Base-by-base conservation (phyloP, 2,329 filamentous ascomycete genomes). In the Pseudocercospora pini-densiflorae region DNA sequence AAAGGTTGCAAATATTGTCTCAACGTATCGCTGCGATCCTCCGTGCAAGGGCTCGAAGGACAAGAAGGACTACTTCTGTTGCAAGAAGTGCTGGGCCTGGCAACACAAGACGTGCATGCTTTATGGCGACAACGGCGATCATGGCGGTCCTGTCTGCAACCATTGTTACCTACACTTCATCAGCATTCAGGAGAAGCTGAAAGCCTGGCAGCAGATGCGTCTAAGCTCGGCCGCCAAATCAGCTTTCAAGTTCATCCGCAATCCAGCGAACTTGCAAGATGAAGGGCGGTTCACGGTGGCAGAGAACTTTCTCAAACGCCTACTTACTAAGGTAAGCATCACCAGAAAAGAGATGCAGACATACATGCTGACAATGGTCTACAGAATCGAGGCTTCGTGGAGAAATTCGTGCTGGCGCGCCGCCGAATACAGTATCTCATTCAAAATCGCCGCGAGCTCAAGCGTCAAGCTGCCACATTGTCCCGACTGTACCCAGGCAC, bases 141-240 rank as follows among this genome's bases (percentile, higher is more conserved):
- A 36, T 19, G 67, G 67, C 1, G 69, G 69, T 3, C 67, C 69
- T 16, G 66, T 70, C n/a, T 72, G 70, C 62, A 72, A 72, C 40
- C 62, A 45, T 19, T 72, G 69, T 64, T 72, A 68, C 58, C 33
- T 67, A 59, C 59, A 60, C 21, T 67, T 61, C n/a, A 54, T 71
- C n/a, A 36, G 64, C n/a, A 59, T 68, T 36, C 29, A 60, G 55
- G 79, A 85, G 9, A 84, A 86, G 69, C 74, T 86, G n/a, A 82
- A 84, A 71, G 69, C 75, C 54, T 85, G 80, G 73, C 85, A 85
- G 73, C 61, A 64, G 23, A 40, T 65, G 29, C 66, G 65, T 16
- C 43, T 70, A 16, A 40, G 66, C 8, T 27, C 64, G 40, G 69
- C 69, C 36, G 61, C 63, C 1, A 59, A 61, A 9, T 64, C 68